These are phyloP conservation scores for Thuidium tamariscinum DNA, from an alignment of 225 moss, liverwort and hornwort species.

Conservation along the genomic window DNA sequence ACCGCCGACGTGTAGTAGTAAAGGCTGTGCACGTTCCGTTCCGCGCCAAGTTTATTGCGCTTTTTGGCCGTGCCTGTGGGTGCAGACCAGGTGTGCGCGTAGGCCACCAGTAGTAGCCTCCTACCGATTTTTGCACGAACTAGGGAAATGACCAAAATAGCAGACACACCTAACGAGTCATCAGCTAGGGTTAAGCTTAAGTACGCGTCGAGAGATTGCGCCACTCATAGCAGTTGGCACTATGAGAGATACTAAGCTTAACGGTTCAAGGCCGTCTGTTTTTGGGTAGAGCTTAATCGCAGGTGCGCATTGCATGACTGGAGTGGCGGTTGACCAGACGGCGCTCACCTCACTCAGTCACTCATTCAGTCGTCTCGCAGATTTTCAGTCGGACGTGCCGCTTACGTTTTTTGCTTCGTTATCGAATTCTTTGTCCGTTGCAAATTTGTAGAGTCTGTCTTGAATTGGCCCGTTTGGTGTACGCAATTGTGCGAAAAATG, in stretches of 20 bases:
- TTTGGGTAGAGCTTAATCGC: not conserved
- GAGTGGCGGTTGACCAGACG: constrained; percentile 2
- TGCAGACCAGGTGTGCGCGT: not conserved
- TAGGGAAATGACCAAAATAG: not conserved
- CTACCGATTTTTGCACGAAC: not conserved
- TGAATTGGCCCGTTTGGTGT: not conserved
- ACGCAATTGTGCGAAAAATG: not conserved
- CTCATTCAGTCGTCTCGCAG: not conserved
- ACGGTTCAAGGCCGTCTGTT: not conserved
- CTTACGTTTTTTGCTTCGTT: not conserved
- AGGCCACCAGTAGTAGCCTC: not conserved
- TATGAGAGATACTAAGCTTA: not conserved
- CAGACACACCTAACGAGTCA: not conserved
- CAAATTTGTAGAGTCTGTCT: not conserved
- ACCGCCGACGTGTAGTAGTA: not conserved
- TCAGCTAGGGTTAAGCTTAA: not conserved
- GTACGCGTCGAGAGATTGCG: not conserved
- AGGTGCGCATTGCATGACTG: constrained; percentile 12
- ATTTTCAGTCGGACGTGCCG: not conserved
- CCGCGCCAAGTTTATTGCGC: constrained; percentile 2
- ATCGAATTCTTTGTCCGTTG: not conserved
- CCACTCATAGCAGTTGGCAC: not conserved
- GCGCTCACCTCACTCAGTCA: not conserved
- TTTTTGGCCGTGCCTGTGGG: not conserved
- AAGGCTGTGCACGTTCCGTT: not conserved